Conservation (phyloP, 2,329 filamentous ascomycete species). For the Ciborinia camelliae region DNA sequence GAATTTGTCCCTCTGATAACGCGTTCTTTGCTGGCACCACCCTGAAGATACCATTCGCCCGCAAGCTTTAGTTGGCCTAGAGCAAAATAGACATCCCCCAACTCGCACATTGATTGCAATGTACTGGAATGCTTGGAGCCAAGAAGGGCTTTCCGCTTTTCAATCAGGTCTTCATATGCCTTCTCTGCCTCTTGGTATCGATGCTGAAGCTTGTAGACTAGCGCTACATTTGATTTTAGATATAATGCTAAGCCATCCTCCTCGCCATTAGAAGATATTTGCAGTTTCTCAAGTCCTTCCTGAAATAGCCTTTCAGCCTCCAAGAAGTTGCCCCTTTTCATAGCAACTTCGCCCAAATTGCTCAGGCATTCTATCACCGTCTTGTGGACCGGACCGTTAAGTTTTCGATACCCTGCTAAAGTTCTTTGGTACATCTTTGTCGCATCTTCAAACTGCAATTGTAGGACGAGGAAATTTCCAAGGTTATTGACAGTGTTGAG, state of each 20-base stretch:
- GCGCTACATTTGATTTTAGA: conserved; percentile 11
- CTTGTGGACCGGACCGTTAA: conserved; percentile 16
- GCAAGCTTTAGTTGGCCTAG: not conserved
- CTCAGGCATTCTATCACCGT: conserved; percentile 19
- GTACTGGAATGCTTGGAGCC: conserved; percentile 13
- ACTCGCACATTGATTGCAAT: conserved; percentile 14
- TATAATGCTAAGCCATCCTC: conserved; percentile 6
- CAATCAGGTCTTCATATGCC: not conserved
- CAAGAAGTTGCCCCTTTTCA: not conserved
- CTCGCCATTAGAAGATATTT: not conserved
- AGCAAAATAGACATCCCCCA: conserved; percentile 17
- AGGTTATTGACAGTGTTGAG: conserved; percentile 29
- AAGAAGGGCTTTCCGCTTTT: conserved; percentile 7
- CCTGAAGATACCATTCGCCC: conserved; percentile 11
- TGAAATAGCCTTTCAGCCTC: conserved; percentile 18
- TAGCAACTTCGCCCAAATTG: conserved; percentile 17
- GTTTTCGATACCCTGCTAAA: conserved; percentile 18
- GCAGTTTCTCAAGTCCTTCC: not conserved
- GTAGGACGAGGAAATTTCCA: conserved; percentile 33
- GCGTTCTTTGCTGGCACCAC: not conserved
- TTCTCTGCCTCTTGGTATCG: not conserved
- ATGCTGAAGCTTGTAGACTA: conserved; percentile 14
- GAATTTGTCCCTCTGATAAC: not conserved
- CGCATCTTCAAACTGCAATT: conserved; percentile 27
- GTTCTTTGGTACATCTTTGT: conserved; percentile 22